Percentiles rank a stretch among this genome's conserved stretches.
phyloP scores from a whole-genome alignment of 176 grass and related monocot species.

The Hordeum marinum region DNA sequence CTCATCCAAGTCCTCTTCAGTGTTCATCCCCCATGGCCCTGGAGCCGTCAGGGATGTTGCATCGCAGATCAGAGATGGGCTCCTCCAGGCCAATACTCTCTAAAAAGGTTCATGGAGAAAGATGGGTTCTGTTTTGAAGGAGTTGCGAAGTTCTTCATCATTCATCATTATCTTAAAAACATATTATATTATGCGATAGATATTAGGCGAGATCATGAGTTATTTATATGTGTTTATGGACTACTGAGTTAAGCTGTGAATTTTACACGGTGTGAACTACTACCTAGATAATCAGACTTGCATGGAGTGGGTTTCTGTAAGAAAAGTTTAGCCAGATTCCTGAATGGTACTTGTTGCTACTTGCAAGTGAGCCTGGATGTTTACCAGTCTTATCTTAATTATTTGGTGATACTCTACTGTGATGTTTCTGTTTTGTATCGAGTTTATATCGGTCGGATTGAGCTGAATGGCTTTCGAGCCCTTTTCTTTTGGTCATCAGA shows the following conservation, averaged over 20 bases:
- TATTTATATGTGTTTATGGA: background rate
- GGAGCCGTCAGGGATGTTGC: constrained; percentile 48
- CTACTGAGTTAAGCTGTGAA: background rate
- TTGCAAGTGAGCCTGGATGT: background rate
- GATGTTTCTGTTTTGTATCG: background rate
- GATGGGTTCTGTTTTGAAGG: background rate
- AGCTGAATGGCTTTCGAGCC: background rate
- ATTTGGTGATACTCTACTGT: constrained; percentile 1
- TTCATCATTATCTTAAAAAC: background rate
- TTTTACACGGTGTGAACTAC: background rate
- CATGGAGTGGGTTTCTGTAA: background rate
- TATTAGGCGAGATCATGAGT: background rate
- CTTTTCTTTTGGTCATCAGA: background rate
- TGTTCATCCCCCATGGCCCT: constrained; percentile 67
- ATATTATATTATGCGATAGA: background rate
- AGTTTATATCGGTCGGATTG: background rate
- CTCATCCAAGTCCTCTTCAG: constrained; percentile 45
- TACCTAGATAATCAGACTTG: background rate
- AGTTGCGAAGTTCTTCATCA: background rate
- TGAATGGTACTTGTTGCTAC: background rate
- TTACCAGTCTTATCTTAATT: background rate
- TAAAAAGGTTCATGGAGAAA: background rate
- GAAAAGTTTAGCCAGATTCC: background rate
- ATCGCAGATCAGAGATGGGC: constrained; percentile 45
- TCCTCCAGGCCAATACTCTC: constrained; percentile 34